phyloP scores from a whole-genome alignment of 2,329 filamentous ascomycete species.

The Cryphonectria naterciae region DNA sequence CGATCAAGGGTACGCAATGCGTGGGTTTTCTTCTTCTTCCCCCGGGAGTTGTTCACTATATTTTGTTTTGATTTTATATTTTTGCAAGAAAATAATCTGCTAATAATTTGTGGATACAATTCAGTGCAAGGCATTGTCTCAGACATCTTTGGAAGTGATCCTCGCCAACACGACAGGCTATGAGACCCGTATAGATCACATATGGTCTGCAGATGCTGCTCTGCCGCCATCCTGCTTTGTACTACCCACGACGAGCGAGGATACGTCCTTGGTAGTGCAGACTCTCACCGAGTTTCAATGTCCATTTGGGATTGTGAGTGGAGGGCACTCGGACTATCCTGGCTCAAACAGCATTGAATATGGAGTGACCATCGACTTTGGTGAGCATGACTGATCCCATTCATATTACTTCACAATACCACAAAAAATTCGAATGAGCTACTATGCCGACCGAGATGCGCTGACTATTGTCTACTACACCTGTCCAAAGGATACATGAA shows the following conservation, averaged over 20 bases:
- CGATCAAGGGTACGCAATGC: conserved; percentile 2
- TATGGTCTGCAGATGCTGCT: conserved; percentile 6
- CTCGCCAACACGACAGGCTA: conserved; percentile 1
- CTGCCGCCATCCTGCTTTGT: conserved; percentile 1
- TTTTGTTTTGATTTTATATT: too few species aligned
- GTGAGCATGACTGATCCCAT: neutral
- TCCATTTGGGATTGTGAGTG: conserved; percentile 4
- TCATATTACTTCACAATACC: neutral
- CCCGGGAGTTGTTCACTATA: too few species aligned
- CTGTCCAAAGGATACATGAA: conserved; percentile 1
- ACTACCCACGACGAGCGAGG: neutral
- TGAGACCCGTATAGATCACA: neutral
- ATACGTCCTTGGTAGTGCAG: neutral
- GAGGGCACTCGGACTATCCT: neutral
- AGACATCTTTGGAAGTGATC: conserved; percentile 1
- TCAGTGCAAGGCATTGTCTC: conserved; percentile 8
- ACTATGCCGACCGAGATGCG: neutral
- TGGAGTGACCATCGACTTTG: neutral
- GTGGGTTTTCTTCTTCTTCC: neutral
- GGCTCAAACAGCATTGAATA: conserved; percentile 1
- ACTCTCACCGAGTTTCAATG: neutral
- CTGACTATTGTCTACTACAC: neutral
- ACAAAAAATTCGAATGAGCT: neutral
- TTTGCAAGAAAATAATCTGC: neutral
- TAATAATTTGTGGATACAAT: neutral